Base-by-base conservation (phyloP, 345 rosid genomes). In the Hevea brasiliensis region DNA sequence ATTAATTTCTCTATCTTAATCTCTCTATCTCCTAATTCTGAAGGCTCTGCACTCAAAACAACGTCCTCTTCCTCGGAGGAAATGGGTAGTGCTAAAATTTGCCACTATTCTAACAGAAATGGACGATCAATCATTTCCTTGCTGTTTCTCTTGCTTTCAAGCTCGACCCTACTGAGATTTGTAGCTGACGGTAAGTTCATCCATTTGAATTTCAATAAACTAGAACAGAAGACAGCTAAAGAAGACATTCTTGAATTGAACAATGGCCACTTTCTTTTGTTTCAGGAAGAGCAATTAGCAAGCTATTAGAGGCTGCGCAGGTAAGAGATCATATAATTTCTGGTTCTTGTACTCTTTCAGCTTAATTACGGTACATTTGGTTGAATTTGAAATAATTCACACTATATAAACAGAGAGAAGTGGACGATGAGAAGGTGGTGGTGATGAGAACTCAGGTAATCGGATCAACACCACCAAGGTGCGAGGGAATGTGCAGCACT, bases 401-500 rank as follows among this genome's bases (percentile, higher is more conserved):
- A 40, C 3, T 40, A n/a, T 9, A n/a, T 47, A 1, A 57, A 57
- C 65, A 65, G 77, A 59, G 2, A 50, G 53, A 35, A 53, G 68
- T 0, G 2, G 67, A 26, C 26, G 68, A 75, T 12, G 59, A 69
- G 55, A 29, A 61, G 77, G 47, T 40, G 37, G 37, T 4, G 61
- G 63, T 68, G 69, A 62, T 65, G 79, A 83, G 82, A 71, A 72
- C 68, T 55, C 75, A 67, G 81, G 54, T 60, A 17, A 87, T 89
- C 45, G 93, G 93, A 15, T 89, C 93, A 73, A 84, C 83, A 59
- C 89, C 91, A 29, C 93, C 93, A 50, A 84, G 77, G 78, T 89
- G 93, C 70, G 88, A 84, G 20, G 70, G 85, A 75, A 83, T 68
- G 75, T 89, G 93, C 81, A 72, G 63, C 45, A 74, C 84, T 45